Conservation (phyloP, 2,329 filamentous ascomycete species). For the Aspergillus novoparasiticus region DNA sequence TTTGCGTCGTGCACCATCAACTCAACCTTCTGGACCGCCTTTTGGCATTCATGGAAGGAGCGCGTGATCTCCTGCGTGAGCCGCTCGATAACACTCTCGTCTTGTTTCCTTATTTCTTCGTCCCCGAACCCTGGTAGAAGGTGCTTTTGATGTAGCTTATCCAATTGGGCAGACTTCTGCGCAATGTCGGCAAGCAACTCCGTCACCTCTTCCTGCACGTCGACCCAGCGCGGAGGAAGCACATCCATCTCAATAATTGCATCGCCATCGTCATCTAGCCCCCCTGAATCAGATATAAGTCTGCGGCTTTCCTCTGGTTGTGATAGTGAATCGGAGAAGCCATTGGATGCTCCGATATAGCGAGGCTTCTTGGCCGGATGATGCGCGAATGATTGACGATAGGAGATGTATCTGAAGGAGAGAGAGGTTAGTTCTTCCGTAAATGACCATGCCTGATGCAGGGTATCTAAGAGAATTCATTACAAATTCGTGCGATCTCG, state of each 20-base stretch:
- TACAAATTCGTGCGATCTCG: slow-evolving; percentile 99
- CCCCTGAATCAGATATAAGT: slow-evolving; percentile 78
- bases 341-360: slow-evolving; percentile 62
- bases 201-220: slow-evolving; percentile 89
- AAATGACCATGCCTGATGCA: neutral
- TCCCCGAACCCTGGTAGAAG: slow-evolving; percentile 96
- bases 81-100: slow-evolving; percentile 87
- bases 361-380: slow-evolving; percentile 85
- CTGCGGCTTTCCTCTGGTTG: slow-evolving; percentile 72
- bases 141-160: slow-evolving; percentile 95
- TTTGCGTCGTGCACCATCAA: slow-evolving; percentile 81
- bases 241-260: slow-evolving; percentile 98
- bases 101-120: slow-evolving; percentile 80
- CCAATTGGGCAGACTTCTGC: slow-evolving; percentile 78
- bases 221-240: slow-evolving; percentile 91
- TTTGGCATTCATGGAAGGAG: slow-evolving; percentile 86
- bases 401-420: slow-evolving; percentile 82
- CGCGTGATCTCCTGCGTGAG: slow-evolving; percentile 89
- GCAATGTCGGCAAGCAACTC: slow-evolving; percentile 80
- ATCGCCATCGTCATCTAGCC: slow-evolving; percentile 77
- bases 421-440: slow-evolving; percentile 1
- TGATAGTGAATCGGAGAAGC: slow-evolving; percentile 63
- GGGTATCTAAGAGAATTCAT: slow-evolving; percentile 31
- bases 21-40: slow-evolving; percentile 84
- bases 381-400: slow-evolving; percentile 96